These are phyloP conservation scores for Phytophthora brassicae DNA, from an alignment of 352 stramenopile species.

Conservation along the genomic window DNA sequence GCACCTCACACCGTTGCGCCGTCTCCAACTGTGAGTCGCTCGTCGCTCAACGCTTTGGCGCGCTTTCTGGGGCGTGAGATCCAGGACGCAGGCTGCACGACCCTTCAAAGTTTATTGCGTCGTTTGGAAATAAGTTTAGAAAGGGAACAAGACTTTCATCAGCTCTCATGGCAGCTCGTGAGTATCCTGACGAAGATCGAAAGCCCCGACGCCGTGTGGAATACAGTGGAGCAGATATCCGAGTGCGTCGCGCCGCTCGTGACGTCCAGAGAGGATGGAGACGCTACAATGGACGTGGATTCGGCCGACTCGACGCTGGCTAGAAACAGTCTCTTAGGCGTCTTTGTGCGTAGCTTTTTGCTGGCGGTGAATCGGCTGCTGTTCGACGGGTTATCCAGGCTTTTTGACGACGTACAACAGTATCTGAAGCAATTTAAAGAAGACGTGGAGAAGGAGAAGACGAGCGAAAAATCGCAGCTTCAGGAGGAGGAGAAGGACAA, in stretches of 20 bases:
- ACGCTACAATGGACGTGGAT: constrained; percentile 26
- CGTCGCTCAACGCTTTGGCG: constrained; percentile 47
- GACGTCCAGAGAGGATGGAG: constrained; percentile 18
- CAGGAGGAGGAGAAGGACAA: constrained; percentile 17
- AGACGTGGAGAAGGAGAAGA: constrained; percentile 33
- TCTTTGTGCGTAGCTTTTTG: constrained; percentile 76
- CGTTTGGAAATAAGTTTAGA: constrained; percentile 46
- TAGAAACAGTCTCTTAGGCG: constrained; percentile 56
- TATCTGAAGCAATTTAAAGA: constrained; percentile 54
- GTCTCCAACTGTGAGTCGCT: constrained; percentile 23
- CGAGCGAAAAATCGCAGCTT: neutral
- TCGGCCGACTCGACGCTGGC: constrained; percentile 51
- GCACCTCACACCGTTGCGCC: neutral
- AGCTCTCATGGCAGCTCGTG: constrained; percentile 51
- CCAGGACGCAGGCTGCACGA: constrained; percentile 32
- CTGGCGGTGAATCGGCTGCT: constrained; percentile 55
- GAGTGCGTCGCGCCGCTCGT: constrained; percentile 57
- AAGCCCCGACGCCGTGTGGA: constrained; percentile 63
- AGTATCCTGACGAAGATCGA: constrained; percentile 54
- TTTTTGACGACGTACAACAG: constrained; percentile 62
- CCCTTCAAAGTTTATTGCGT: constrained; percentile 43
- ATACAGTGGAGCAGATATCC: constrained; percentile 64
- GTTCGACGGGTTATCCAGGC: constrained; percentile 69
- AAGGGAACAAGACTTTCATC: constrained; percentile 39
- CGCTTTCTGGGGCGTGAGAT: constrained; percentile 61